Percentiles rank a stretch among this genome's conserved stretches.
phyloP scores from a whole-genome alignment of 306 rosid genomes.

The Quercus robur region DNA sequence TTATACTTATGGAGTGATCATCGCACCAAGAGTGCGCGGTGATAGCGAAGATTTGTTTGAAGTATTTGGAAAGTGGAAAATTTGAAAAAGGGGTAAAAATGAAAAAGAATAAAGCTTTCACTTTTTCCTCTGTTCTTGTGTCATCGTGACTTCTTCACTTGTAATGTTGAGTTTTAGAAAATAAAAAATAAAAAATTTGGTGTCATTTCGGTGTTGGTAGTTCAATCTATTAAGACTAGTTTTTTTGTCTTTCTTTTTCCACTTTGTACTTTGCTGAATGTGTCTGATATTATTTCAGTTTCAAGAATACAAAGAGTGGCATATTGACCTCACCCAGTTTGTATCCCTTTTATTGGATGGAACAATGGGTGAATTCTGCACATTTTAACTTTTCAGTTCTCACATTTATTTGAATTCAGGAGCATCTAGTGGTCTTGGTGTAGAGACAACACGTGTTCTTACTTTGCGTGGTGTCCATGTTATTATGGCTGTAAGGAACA shows the following conservation, averaged over 20 bases:
- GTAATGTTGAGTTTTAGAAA: not conserved
- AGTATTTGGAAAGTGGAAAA: not conserved
- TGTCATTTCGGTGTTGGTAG: not conserved
- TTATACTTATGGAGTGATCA: no score
- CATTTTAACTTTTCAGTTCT: not conserved
- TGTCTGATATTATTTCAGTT: no score
- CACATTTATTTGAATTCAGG: conserved; percentile 38
- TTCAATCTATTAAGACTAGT: no score
- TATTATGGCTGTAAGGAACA: conserved; percentile 81
- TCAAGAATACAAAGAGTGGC: no score
- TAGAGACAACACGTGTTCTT: conserved; percentile 68
- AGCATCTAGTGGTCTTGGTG: conserved; percentile 82
- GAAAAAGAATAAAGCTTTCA: not conserved
- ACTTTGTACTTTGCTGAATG: no score
- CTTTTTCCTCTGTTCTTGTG: not conserved
- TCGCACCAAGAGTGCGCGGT: no score
- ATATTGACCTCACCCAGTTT: no score
- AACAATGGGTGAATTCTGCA: not conserved
- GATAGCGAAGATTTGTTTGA: not conserved
- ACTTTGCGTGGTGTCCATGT: conserved; percentile 75
- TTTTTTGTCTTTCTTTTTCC: no score
- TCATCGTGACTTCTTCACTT: not conserved
- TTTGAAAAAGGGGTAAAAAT: not conserved
- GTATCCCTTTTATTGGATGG: not conserved
- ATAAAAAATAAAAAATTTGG: not conserved